Evolutionary conservation across 176 grass and related monocot genomes (phyloP).

Genomic region (Oryza meyeriana): DNA sequence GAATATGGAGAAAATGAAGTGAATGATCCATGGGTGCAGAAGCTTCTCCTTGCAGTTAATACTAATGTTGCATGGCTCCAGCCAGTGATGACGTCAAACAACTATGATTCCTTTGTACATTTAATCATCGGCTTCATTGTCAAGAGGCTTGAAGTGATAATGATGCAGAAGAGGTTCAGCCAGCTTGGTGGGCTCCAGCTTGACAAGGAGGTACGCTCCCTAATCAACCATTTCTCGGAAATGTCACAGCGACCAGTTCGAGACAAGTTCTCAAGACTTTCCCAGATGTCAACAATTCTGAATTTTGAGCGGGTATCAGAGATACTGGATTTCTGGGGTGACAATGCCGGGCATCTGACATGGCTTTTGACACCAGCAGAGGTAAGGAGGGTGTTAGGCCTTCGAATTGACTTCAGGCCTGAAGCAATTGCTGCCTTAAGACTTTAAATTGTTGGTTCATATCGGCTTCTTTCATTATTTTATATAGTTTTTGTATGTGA

Average conservation of each 20-base stretch:
- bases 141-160: slow-evolving; percentile 95
- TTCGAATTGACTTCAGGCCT: slow-evolving; percentile 82
- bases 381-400: slow-evolving; percentile 81
- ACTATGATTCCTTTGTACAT: slow-evolving; percentile 86
- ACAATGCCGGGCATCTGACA: slow-evolving; percentile 91
- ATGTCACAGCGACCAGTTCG: slow-evolving; percentile 87
- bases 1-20: slow-evolving; percentile 92
- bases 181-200: slow-evolving; percentile 91
- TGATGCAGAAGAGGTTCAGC: slow-evolving; percentile 98
- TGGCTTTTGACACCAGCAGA: slow-evolving; percentile 92
- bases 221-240: slow-evolving; percentile 95
- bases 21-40: slow-evolving; percentile 92
- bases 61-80: slow-evolving; percentile 80
- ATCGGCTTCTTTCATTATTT: slow-evolving; percentile 9
- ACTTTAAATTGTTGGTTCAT: slow-evolving; percentile 47
- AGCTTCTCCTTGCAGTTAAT: slow-evolving; percentile 77
- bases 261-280: slow-evolving; percentile 89
- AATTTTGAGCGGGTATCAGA: slow-evolving; percentile 92
- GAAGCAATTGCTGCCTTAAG: slow-evolving; percentile 92
- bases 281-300: slow-evolving; percentile 88
- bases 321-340: slow-evolving; percentile 97
- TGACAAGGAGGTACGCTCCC: slow-evolving; percentile 77
- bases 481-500: slow-evolving; percentile 29
- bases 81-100: slow-evolving; percentile 77
- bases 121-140: slow-evolving; percentile 87